A percentile compares a stretch with the other conserved stretches of the same genome.
These are phyloP conservation scores for Colletotrichum lentis DNA, from an alignment of 2,329 filamentous ascomycete genomes.

Conservation along the genomic window DNA sequence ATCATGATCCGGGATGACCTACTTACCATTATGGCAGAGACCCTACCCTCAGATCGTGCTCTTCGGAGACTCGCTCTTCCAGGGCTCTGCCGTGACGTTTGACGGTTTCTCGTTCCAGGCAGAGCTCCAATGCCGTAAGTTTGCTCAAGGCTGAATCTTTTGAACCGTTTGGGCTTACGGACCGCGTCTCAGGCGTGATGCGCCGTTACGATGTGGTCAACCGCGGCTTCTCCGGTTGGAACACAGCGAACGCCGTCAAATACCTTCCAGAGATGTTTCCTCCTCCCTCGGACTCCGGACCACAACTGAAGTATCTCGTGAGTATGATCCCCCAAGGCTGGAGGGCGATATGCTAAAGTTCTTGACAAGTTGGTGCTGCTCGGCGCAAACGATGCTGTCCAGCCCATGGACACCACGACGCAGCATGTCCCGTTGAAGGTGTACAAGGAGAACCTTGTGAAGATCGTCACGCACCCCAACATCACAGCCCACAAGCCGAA, in stretches of 20 bases:
- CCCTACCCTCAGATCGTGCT: constrained; percentile 78
- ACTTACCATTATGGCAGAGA: constrained; percentile 23
- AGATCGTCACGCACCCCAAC: constrained; percentile 75
- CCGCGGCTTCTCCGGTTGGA: constrained; percentile 87
- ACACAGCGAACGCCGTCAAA: constrained; percentile 75
- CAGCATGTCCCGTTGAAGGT: constrained; percentile 82
- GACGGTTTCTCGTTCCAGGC: constrained; percentile 79
- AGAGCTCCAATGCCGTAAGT: constrained; percentile 73
- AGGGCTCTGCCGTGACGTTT: constrained; percentile 68
- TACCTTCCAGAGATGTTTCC: constrained; percentile 77
- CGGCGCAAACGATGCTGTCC: constrained; percentile 87
- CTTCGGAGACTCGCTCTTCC: constrained; percentile 89
- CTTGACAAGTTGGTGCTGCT: constrained; percentile 68
- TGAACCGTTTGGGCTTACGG: constrained; percentile 1
- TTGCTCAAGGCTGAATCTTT: constrained; percentile 62
- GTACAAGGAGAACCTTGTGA: constrained; percentile 76
- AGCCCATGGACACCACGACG: constrained; percentile 66
- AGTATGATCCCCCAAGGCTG: constrained; percentile 39
- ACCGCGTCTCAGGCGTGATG: constrained; percentile 66
- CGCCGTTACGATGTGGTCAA: constrained; percentile 87
- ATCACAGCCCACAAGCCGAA: constrained; percentile 75
- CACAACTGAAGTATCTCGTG: constrained; percentile 74
- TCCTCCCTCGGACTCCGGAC: constrained; percentile 62
- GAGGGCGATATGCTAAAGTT: not conserved
- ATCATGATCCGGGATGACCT: not conserved